Percentiles rank a stretch among this genome's conserved stretches.
These are phyloP conservation scores for Globisporangium emineosum DNA, from an alignment of 352 stramenopile genomes.

Conservation along the genomic window DNA sequence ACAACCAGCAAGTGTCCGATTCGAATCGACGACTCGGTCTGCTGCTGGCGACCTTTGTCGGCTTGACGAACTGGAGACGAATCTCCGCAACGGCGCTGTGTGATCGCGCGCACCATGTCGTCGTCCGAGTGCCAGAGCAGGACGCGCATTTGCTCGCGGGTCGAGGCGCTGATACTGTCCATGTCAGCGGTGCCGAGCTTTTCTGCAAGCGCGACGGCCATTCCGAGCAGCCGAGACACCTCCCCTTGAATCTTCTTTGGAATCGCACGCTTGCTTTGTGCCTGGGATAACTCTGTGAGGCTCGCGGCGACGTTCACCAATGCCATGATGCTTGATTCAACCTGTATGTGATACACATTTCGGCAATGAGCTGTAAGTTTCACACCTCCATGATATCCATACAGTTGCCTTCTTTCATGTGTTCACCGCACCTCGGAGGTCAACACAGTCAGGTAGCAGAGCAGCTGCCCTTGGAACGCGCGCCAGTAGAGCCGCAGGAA, in stretches of 20 bases:
- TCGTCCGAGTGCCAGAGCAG: conserved; percentile 37
- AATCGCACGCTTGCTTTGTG: background rate
- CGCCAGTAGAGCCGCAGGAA: conserved; percentile 55
- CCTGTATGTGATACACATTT: conserved; percentile 3
- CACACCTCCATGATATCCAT: no score
- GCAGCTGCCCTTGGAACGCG: conserved; percentile 56
- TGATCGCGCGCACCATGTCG: conserved; percentile 42
- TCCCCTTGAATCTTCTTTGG: conserved; percentile 27
- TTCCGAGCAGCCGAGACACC: conserved; percentile 25
- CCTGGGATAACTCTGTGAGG: conserved; percentile 25
- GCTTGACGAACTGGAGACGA: conserved; percentile 3
- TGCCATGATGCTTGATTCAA: conserved; percentile 40
- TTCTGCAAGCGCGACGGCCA: conserved; percentile 34
- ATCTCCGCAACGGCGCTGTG: conserved; percentile 20
- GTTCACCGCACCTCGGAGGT: conserved; percentile 16
- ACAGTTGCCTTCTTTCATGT: no score
- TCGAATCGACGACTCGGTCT: conserved; percentile 26
- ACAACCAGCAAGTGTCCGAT: conserved; percentile 39
- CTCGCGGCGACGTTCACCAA: conserved; percentile 37
- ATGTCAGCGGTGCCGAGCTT: conserved; percentile 17
- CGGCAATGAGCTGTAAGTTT: background rate
- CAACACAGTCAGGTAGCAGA: conserved; percentile 23
- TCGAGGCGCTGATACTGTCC: background rate
- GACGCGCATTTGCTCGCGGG: conserved; percentile 17
- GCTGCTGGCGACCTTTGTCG: background rate